Evolutionary conservation across 768 basidiomycete genomes (phyloP).

Genomic region (Lanmaoa rubissima): DNA sequence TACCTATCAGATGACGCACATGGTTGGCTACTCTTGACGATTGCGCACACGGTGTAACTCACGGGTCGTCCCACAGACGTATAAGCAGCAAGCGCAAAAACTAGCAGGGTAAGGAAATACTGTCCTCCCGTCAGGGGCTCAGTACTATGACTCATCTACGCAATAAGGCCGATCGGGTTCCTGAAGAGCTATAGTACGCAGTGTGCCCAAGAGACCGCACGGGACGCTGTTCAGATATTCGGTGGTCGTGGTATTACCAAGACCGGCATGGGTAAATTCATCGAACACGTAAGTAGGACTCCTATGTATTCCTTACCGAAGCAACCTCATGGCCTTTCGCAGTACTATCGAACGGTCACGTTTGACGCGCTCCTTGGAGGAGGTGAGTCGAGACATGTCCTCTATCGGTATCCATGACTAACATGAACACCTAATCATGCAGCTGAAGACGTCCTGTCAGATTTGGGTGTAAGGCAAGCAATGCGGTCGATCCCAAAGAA

Average conservation of each 20-base stretch:
- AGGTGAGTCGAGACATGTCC: slow-evolving; percentile 32
- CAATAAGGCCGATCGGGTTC: slow-evolving; percentile 65
- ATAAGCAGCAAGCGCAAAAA: slow-evolving; percentile 68
- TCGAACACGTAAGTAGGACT: slow-evolving; percentile 48
- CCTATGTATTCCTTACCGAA: not conserved
- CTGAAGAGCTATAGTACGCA: slow-evolving; percentile 78
- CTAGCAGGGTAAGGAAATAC: slow-evolving; percentile 60
- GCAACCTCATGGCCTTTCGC: slow-evolving; percentile 12
- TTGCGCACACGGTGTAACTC: not conserved
- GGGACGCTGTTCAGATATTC: slow-evolving; percentile 77
- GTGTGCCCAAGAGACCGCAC: slow-evolving; percentile 74
- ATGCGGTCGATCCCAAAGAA: slow-evolving; percentile 73
- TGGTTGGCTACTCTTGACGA: slow-evolving; percentile 41
- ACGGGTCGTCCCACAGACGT: slow-evolving; percentile 39
- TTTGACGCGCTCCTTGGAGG: slow-evolving; percentile 63
- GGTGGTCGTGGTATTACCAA: slow-evolving; percentile 84
- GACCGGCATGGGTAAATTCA: slow-evolving; percentile 62
- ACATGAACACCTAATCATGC: not conserved
- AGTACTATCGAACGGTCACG: slow-evolving; percentile 33
- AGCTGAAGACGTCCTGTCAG: slow-evolving; percentile 75
- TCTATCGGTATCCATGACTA: not conserved
- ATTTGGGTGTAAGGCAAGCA: slow-evolving; percentile 81
- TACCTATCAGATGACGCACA: slow-evolving; percentile 85
- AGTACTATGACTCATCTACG: not conserved
- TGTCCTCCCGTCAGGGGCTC: not conserved